These are phyloP conservation scores for Tetradesmus obliquus DNA, from an alignment of 139 green algal genomes.

Conservation along the genomic window DNA sequence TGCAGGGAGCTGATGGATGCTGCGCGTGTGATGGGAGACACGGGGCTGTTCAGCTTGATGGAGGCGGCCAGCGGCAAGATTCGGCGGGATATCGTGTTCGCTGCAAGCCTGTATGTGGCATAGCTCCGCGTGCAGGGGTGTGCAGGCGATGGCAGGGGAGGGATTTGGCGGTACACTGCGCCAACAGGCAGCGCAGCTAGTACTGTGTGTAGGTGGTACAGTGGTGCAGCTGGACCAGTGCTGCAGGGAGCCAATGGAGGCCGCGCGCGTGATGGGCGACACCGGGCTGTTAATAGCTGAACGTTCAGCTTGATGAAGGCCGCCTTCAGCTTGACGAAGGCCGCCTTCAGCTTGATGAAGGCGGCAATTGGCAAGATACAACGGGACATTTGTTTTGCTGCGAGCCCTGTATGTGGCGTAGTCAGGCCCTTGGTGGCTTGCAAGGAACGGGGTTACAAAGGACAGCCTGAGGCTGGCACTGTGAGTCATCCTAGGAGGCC, in stretches of 20 bases:
- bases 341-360: conserved; percentile 94
- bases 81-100: conserved; percentile 98
- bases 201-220: conserved; percentile 47
- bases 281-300: conserved; percentile 62
- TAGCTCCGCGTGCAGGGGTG: conserved; percentile 41
- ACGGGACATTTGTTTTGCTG: conserved; percentile 97
- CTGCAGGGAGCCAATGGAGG: conserved; percentile 73
- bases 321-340: too few species aligned
- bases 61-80: conserved; percentile 88
- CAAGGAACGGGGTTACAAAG: too few species aligned
- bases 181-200: too few species aligned
- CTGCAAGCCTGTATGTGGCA: conserved; percentile 91
- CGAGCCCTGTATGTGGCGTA: conserved; percentile 90
- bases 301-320: conserved; percentile 89
- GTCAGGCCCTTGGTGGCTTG: too few species aligned
- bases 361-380: conserved; percentile 89
- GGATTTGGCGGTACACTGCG: too few species aligned
- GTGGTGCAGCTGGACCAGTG: conserved; percentile 70
- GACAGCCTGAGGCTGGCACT: too few species aligned
- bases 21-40: conserved; percentile 96
- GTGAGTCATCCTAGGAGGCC: too few species aligned
- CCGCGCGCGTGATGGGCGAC: conserved; percentile 96
- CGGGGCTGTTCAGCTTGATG: conserved; percentile 90
- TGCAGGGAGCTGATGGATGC: conserved; percentile 77
- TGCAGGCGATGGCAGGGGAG: neutral